Conservation (phyloP, 2,329 filamentous ascomycete genomes). For the Akanthomyces dipterigenus region DNA sequence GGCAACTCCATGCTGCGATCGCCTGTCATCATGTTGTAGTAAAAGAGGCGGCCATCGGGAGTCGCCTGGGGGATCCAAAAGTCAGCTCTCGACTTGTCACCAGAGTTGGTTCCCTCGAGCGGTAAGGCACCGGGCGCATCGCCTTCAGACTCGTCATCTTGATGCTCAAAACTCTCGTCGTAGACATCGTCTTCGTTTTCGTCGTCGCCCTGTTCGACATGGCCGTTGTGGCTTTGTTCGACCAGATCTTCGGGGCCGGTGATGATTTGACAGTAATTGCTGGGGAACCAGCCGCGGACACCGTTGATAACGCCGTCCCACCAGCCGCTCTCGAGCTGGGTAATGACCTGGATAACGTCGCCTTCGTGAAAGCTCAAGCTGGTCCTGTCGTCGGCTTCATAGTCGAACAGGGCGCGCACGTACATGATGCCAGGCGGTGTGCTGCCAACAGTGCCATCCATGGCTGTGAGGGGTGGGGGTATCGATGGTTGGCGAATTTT, state of each 20-base stretch:
- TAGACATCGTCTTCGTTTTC: conserved; percentile 61
- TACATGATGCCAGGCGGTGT: conserved; percentile 68
- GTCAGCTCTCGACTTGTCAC: conserved; percentile 76
- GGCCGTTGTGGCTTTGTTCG: conserved; percentile 50
- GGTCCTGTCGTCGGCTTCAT: conserved; percentile 93
- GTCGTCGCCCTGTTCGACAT: conserved; percentile 50
- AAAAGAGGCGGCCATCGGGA: conserved; percentile 85
- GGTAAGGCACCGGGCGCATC: conserved; percentile 56
- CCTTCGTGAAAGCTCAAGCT: conserved; percentile 95
- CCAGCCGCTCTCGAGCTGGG: conserved; percentile 96
- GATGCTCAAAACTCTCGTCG: conserved; percentile 62
- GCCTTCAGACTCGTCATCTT: conserved; percentile 51
- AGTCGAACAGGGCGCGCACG: conserved; percentile 94
- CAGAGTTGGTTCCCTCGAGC: conserved; percentile 57
- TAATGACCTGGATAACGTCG: conserved; percentile 97
- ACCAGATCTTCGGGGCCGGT: conserved; percentile 66
- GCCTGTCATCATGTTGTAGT: conserved; percentile 96
- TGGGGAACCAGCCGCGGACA: conserved; percentile 96
- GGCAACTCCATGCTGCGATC: conserved; percentile 93
- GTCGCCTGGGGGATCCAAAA: conserved; percentile 99
- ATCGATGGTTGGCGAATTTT: not conserved
- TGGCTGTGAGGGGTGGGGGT: conserved; percentile 23
- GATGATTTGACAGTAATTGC: conserved; percentile 94
- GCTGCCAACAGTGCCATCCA: conserved; percentile 57
- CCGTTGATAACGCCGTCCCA: conserved; percentile 99